Conservation (phyloP, 2,329 filamentous ascomycete genomes). For the Dactylonectria estremocensis region DNA sequence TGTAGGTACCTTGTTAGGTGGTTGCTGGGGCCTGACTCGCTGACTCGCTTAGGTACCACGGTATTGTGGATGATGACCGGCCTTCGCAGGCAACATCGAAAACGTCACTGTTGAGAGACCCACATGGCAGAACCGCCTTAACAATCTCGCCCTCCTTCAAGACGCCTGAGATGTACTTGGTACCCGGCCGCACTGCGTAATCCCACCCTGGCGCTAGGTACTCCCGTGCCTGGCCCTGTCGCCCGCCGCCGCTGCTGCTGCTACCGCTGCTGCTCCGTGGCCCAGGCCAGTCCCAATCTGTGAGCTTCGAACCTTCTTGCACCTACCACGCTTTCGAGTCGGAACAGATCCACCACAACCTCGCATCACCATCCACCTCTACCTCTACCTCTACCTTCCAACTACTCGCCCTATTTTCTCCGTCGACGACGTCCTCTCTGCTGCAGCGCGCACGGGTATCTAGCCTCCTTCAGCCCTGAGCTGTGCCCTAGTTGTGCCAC, state of each 20-base stretch:
- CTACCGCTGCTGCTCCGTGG: conserved; percentile 35
- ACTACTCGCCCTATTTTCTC: conserved; percentile 10
- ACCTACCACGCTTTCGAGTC: conserved; percentile 45
- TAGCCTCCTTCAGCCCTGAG: conserved; percentile 10
- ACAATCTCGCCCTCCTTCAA: conserved; percentile 32
- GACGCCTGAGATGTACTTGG: conserved; percentile 15
- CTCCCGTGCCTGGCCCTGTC: conserved; percentile 13
- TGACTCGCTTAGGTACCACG: not conserved
- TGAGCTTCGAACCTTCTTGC: conserved; percentile 53
- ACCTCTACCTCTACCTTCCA: conserved; percentile 19
- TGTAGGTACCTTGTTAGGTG: not conserved
- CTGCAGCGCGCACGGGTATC: conserved; percentile 12
- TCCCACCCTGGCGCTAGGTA: conserved; percentile 12
- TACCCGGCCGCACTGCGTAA: conserved; percentile 17
- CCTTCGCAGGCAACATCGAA: conserved; percentile 53
- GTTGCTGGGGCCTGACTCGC: not conserved
- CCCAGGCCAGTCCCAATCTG: conserved; percentile 43
- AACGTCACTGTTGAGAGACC: conserved; percentile 51
- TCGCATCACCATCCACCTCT: conserved; percentile 30
- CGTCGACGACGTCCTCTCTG: conserved; percentile 20
- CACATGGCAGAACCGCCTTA: conserved; percentile 36
- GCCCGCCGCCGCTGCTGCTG: conserved; percentile 20
- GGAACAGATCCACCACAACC: conserved; percentile 29
- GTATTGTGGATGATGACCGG: conserved; percentile 14
- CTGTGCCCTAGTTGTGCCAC: conserved; percentile 27